These are phyloP conservation scores for Wickerhamiella alocasiicola DNA, from an alignment of 805 yeast species.

Conservation along the genomic window DNA sequence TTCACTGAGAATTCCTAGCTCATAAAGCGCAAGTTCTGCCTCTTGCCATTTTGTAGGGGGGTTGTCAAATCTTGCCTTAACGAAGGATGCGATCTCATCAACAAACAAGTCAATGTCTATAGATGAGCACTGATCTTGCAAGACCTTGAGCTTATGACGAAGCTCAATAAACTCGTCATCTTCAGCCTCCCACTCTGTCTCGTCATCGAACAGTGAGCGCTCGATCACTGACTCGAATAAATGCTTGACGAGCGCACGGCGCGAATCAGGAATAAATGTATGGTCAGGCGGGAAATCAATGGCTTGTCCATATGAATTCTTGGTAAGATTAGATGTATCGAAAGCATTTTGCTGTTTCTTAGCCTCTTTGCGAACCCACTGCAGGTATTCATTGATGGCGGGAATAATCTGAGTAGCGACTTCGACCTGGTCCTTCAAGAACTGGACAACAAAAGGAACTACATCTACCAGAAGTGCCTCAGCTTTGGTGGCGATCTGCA, in stretches of 20 bases:
- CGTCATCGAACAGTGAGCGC: conserved; percentile 67
- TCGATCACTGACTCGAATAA: conserved; percentile 56
- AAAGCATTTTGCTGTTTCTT: conserved; percentile 32
- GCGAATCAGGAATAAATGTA: conserved; percentile 27
- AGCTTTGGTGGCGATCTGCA: conserved; percentile 23
- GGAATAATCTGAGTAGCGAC: conserved; percentile 74
- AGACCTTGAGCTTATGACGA: conserved; percentile 56
- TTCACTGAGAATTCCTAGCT: conserved; percentile 68
- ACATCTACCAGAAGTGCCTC: conserved; percentile 43
- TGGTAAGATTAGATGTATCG: conserved; percentile 29
- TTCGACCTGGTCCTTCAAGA: conserved; percentile 81
- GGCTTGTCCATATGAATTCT: conserved; percentile 22
- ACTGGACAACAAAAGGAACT: conserved; percentile 60
- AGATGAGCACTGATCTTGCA: conserved; percentile 71
- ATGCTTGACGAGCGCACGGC: conserved; percentile 44
- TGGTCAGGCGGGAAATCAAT: conserved; percentile 23
- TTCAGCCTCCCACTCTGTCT: conserved; percentile 38
- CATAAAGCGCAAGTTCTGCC: conserved; percentile 76
- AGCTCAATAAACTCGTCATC: conserved; percentile 75
- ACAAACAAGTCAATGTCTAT: conserved; percentile 49
- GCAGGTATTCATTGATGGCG: conserved; percentile 60
- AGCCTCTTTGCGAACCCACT: conserved; percentile 42
- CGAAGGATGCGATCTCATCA: conserved; percentile 47
- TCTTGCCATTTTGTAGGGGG: conserved; percentile 51
- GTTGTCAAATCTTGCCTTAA: conserved; percentile 27